These are phyloP conservation scores for Podospora tetraspora DNA, from an alignment of 495 filamentous ascomycete species.

Conservation along the genomic window DNA sequence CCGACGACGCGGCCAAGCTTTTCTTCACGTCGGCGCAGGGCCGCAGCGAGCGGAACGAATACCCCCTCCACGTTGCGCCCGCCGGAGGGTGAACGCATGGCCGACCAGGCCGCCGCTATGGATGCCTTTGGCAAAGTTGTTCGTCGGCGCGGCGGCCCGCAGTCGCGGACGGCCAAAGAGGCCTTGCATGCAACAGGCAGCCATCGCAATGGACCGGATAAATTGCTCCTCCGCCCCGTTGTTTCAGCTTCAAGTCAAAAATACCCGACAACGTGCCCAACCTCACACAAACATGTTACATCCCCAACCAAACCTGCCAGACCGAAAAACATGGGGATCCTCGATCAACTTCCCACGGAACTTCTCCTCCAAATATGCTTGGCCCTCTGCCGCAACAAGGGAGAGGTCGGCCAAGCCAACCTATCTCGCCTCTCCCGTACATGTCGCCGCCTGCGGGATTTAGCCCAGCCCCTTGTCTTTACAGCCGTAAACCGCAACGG, in stretches of 20 bases:
- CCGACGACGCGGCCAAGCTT: no score
- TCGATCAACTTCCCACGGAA: background rate
- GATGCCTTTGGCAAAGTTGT: no score
- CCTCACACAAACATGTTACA: background rate
- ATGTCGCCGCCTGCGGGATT: slow-evolving; percentile 1
- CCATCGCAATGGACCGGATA: background rate
- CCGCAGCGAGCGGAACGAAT: no score
- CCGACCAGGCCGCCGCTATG: no score
- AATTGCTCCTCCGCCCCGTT: background rate
- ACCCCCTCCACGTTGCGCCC: no score
- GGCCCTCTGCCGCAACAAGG: background rate
- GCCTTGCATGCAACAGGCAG: slow-evolving; percentile 1
- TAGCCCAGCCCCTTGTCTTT: slow-evolving; percentile 13
- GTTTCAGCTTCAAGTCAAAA: slow-evolving; percentile 4
- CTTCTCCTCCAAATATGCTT: slow-evolving; percentile 7
- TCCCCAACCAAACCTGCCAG: background rate
- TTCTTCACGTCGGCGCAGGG: no score
- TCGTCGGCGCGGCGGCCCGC: no score
- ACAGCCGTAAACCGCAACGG: background rate
- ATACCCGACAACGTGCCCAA: background rate
- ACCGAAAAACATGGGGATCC: background rate
- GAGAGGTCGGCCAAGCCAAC: background rate
- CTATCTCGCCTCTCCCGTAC: slow-evolving; percentile 13
- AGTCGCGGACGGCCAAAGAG: no score
- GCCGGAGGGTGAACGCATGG: no score